Conservation (phyloP, 768 basidiomycete genomes). For the Aureoboletus auriporus region DNA sequence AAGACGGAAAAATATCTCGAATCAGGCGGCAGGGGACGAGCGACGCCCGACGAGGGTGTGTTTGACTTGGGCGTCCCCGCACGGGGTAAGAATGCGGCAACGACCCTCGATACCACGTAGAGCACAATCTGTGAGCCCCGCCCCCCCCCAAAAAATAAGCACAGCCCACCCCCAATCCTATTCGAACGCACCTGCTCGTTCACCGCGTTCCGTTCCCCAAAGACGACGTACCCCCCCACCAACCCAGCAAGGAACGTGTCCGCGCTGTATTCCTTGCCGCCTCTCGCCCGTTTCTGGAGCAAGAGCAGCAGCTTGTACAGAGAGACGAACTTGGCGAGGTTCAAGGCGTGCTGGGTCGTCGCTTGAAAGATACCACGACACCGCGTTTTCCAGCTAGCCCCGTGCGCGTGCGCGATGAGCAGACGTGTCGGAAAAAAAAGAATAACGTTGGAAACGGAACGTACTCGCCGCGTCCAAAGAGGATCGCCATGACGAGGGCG, state of each 20-base stretch:
- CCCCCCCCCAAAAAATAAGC: slow-evolving; percentile 1
- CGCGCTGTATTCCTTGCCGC: slow-evolving; percentile 72
- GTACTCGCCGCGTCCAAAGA: slow-evolving; percentile 90
- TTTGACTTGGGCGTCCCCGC: slow-evolving; percentile 52
- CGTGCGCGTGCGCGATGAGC: slow-evolving; percentile 2
- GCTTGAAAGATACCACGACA: slow-evolving; percentile 68
- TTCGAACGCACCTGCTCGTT: slow-evolving; percentile 78
- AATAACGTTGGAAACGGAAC: slow-evolving; percentile 37
- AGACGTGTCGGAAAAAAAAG: no score
- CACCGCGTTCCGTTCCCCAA: slow-evolving; percentile 81
- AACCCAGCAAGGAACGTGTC: slow-evolving; percentile 94
- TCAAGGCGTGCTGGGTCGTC: slow-evolving; percentile 87
- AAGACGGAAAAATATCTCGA: slow-evolving; percentile 81
- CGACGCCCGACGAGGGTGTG: slow-evolving; percentile 36
- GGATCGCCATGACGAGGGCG: slow-evolving; percentile 92
- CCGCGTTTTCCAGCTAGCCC: slow-evolving; percentile 66
- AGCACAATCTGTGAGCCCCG: slow-evolving; percentile 80
- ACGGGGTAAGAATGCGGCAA: slow-evolving; percentile 89
- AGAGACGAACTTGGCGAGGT: slow-evolving; percentile 91
- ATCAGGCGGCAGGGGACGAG: slow-evolving; percentile 79
- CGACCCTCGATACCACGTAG: slow-evolving; percentile 89
- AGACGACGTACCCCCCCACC: slow-evolving; percentile 86
- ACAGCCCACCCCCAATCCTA: slow-evolving; percentile 5
- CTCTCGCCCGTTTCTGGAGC: slow-evolving; percentile 75
- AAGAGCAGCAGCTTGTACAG: slow-evolving; percentile 87